These are phyloP conservation scores for Steccherinum ochraceum DNA, from an alignment of 768 basidiomycete species.

Conservation along the genomic window DNA sequence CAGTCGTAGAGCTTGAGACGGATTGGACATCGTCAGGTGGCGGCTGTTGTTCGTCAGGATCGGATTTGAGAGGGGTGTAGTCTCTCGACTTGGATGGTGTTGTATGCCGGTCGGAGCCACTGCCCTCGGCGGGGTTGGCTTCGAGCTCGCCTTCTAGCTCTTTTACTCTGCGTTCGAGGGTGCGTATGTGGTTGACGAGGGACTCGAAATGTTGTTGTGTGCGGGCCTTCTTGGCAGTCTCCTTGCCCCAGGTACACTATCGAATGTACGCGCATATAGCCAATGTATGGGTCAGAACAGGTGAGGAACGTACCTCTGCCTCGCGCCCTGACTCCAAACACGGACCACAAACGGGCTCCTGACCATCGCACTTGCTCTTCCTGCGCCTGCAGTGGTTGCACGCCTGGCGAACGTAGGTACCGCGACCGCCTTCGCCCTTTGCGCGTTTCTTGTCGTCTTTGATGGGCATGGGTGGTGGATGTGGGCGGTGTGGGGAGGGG, in stretches of 20 bases:
- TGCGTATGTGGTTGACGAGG: constrained; percentile 21
- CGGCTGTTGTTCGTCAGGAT: constrained; percentile 3
- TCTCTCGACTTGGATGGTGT: neutral
- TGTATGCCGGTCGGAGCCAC: neutral
- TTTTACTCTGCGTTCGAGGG: constrained; percentile 19
- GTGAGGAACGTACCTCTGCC: constrained; percentile 15
- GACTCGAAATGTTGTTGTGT: constrained; percentile 29
- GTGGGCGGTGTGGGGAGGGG: neutral
- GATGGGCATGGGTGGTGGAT: neutral
- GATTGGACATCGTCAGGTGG: constrained; percentile 8
- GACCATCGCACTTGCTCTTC: constrained; percentile 29
- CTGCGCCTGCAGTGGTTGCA: constrained; percentile 27
- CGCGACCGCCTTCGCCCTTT: constrained; percentile 19
- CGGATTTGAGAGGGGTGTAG: constrained; percentile 1
- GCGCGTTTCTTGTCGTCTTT: constrained; percentile 18
- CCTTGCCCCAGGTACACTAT: constrained; percentile 28
- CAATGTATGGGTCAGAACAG: neutral
- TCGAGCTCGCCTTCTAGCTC: constrained; percentile 20
- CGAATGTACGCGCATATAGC: neutral
- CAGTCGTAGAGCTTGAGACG: constrained; percentile 10
- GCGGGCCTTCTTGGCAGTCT: constrained; percentile 26
- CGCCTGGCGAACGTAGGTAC: constrained; percentile 27
- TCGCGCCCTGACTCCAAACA: constrained; percentile 21
- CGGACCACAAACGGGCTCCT: constrained; percentile 23
- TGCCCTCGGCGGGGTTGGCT: constrained; percentile 5